Percentiles rank a stretch among this genome's conserved stretches.
These are phyloP conservation scores for Gossypium anomalum DNA, from an alignment of 345 rosid genomes.

Conservation along the genomic window DNA sequence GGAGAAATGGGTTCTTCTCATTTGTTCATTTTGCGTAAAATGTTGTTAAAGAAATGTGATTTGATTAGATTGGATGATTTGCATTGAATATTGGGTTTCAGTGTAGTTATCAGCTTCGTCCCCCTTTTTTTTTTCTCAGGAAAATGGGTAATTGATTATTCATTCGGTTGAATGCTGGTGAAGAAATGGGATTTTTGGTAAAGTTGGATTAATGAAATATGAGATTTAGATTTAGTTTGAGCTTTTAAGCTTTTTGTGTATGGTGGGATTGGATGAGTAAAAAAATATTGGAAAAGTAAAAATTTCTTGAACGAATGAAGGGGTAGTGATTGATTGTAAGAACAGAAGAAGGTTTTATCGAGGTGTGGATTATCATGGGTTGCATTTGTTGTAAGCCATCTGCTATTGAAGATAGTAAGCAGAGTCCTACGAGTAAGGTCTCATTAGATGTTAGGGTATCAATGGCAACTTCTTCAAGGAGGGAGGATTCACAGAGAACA, in stretches of 20 bases:
- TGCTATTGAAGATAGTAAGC: constrained; percentile 80
- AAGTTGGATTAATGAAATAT: constrained; percentile 13
- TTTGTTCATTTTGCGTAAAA: constrained; percentile 1
- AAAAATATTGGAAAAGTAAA: constrained; percentile 18
- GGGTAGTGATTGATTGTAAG: constrained; percentile 30
- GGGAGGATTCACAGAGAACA: constrained; percentile 52
- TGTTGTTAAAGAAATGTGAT: constrained; percentile 14
- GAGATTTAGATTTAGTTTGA: constrained; percentile 16
- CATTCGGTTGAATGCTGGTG: constrained; percentile 8
- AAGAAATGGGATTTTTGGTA: constrained; percentile 14
- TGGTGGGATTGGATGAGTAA: constrained; percentile 29
- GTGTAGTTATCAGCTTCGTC: constrained; percentile 8
- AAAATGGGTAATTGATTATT: neutral
- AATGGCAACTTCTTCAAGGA: constrained; percentile 62
- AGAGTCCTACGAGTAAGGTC: constrained; percentile 64
- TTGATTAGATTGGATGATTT: constrained; percentile 10
- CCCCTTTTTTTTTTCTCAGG: neutral
- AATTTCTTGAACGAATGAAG: constrained; percentile 20
- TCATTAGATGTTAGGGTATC: constrained; percentile 53
- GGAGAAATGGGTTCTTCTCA: neutral
- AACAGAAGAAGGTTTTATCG: constrained; percentile 13
- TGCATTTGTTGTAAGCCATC: constrained; percentile 80
- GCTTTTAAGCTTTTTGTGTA: constrained; percentile 9
- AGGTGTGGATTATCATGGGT: constrained; percentile 61
- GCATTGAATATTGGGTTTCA: constrained; percentile 11